phyloP scores from a whole-genome alignment of 148 eudicot genomes.

The Chenopodium berlandieri region DNA sequence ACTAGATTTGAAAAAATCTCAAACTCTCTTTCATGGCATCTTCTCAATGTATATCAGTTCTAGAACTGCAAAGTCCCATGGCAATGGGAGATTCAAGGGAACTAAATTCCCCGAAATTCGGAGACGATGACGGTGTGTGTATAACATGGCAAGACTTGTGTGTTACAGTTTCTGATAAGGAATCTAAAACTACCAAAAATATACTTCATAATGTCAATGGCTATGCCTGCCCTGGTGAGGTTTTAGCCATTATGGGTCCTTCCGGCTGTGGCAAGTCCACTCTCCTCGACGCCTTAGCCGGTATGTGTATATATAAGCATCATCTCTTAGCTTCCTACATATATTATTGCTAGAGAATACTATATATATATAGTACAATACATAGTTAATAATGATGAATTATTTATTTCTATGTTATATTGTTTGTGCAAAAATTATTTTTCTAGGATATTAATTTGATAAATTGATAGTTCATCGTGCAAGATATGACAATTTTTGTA shows the following conservation, averaged over 20 bases:
- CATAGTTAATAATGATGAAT: no score
- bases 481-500: background rate
- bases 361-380: no score
- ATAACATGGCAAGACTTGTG: conserved; percentile 54
- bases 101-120: no score
- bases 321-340: no score
- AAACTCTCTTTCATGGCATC: background rate
- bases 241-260: conserved; percentile 59
- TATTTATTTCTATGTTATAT: no score
- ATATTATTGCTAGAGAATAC: no score
- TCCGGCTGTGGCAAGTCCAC: conserved; percentile 66
- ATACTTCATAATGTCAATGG: conserved; percentile 42
- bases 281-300: conserved; percentile 46
- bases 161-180: conserved; percentile 32
- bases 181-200: conserved; percentile 12
- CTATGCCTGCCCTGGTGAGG: conserved; percentile 42
- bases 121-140: conserved; percentile 16
- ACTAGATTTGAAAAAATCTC: background rate
- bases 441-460: background rate
- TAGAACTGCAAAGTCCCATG: conserved; percentile 2
- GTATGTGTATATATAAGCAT: background rate
- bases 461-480: background rate
- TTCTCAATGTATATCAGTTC: background rate
- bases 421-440: no score
- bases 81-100: background rate